Evolutionary conservation across 805 yeast genomes (phyloP).

Genomic region (Komagataella kurtzmanii): DNA sequence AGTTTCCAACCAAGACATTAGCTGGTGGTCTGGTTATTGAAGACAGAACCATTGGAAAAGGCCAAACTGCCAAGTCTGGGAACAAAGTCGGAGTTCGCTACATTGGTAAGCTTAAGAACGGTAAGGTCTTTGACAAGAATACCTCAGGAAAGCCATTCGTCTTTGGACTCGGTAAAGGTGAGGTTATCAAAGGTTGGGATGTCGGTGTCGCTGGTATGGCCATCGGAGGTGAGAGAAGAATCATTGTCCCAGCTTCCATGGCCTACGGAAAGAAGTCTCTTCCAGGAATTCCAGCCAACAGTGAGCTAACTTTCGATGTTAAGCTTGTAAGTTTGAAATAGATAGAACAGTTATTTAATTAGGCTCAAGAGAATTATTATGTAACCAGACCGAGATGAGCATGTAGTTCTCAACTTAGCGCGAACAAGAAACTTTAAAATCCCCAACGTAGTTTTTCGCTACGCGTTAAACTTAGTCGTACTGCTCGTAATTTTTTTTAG

Average conservation of each 20-base stretch:
- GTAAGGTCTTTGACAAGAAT: constrained; percentile 94
- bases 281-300: constrained; percentile 97
- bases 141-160: constrained; percentile 92
- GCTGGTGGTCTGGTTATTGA: constrained; percentile 91
- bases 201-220: constrained; percentile 98
- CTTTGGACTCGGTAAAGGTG: constrained; percentile 90
- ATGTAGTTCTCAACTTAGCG: neutral
- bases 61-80: constrained; percentile 78
- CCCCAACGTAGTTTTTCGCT: neutral
- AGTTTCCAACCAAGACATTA: constrained; percentile 62
- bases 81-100: constrained; percentile 92
- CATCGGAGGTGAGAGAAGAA: constrained; percentile 98
- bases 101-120: constrained; percentile 94
- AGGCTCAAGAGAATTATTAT: neutral
- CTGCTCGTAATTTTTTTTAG: neutral
- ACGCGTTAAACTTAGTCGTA: neutral
- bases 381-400: neutral
- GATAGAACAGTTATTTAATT: constrained; percentile 2
- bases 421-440: neutral
- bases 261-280: constrained; percentile 91
- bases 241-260: constrained; percentile 87
- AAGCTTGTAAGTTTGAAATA: constrained; percentile 85
- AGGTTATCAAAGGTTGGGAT: constrained; percentile 98
- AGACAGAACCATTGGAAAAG: constrained; percentile 84
- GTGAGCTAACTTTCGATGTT: constrained; percentile 92